Conservation (phyloP, 108 stramenopile species). For the Pinguiococcus pyrenoidosus region DNA sequence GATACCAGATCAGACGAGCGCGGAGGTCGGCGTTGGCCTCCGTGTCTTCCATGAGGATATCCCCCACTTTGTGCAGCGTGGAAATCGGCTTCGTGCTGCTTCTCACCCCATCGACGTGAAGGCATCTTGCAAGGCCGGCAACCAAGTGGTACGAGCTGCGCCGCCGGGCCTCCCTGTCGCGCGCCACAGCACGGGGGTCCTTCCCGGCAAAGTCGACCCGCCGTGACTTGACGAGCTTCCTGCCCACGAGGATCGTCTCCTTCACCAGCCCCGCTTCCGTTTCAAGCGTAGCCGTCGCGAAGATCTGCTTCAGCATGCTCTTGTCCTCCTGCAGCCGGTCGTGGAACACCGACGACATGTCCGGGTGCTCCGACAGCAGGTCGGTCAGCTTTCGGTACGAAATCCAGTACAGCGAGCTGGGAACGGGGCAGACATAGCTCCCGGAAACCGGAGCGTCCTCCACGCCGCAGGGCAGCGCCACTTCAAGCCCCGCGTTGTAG, state of each 20-base stretch:
- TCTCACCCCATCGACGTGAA: constrained; percentile 10
- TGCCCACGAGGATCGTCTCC: no score
- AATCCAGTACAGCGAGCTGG: constrained; percentile 4
- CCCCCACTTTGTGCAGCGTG: neutral
- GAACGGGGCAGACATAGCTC: neutral
- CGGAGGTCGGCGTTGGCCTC: neutral
- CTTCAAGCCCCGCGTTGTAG: constrained; percentile 1
- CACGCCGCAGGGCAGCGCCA: neutral
- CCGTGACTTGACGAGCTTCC: no score
- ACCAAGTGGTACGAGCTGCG: no score
- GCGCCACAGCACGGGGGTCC: no score
- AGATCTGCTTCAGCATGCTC: no score
- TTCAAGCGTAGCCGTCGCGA: no score
- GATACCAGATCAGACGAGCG: neutral
- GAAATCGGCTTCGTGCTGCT: neutral
- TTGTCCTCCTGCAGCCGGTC: no score
- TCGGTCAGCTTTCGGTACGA: constrained; percentile 15
- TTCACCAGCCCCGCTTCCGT: no score
- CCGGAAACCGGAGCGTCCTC: neutral
- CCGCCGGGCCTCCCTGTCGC: no score
- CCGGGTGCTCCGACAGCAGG: constrained; percentile 3
- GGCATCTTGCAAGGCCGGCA: no score
- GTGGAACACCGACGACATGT: no score
- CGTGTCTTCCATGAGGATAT: neutral
- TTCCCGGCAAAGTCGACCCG: no score